Conservation (phyloP, 2,329 filamentous ascomycete genomes). For the Fusarium newnesense region DNA sequence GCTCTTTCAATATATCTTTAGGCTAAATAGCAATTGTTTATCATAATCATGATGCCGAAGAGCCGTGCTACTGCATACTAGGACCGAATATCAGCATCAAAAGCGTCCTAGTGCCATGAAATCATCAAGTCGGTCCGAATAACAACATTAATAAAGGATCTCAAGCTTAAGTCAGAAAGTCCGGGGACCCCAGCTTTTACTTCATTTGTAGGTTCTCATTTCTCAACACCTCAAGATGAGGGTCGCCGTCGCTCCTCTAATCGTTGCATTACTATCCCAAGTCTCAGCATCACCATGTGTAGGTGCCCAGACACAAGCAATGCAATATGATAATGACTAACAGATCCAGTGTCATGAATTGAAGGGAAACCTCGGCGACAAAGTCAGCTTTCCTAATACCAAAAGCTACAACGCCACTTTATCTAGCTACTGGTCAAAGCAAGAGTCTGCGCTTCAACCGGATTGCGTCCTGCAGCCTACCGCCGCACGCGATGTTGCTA, state of each 20-base stretch:
- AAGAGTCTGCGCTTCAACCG: background rate
- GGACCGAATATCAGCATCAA: background rate
- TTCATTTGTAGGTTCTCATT: background rate
- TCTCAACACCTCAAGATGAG: background rate
- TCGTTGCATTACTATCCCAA: fast-evolving
- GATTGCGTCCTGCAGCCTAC: background rate
- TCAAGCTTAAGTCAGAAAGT: background rate
- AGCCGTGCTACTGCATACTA: background rate
- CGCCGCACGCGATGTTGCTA: fast-evolving
- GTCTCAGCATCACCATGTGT: background rate
- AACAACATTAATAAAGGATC: background rate
- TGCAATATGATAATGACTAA: too few species aligned
- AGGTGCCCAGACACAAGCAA: too few species aligned
- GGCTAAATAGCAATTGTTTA: background rate
- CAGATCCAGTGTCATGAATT: background rate
- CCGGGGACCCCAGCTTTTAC: background rate
- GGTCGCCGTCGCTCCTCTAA: too few species aligned
- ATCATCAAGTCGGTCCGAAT: background rate
- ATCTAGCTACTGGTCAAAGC: background rate
- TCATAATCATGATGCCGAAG: background rate
- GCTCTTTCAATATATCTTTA: fast-evolving
- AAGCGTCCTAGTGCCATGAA: background rate
- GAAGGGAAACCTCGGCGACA: background rate
- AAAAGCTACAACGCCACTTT: background rate
- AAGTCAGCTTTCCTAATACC: background rate